Evolutionary conservation across 2,329 filamentous ascomycete species (phyloP), one percentile per base, ranked within the genome.

Genomic region (Diaporthe velutina): DNA sequence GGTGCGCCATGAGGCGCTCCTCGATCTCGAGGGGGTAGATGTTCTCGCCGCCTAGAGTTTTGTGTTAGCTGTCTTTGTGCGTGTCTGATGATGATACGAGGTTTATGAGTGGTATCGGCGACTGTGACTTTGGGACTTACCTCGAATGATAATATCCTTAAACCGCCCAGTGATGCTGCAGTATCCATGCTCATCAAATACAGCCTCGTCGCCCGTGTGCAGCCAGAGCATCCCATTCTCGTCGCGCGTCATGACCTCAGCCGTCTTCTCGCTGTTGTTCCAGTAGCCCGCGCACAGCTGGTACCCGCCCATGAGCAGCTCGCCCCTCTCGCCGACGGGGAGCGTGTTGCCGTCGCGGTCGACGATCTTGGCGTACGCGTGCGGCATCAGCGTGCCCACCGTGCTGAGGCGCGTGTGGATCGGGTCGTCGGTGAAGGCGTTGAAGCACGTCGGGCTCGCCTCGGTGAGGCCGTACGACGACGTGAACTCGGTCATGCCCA

Each of bases 111-210:
- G 42, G 33, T 15, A 50, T 66, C 4, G 9, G 13, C 4, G 45
- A 4, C 10, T 9, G 30, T 7, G 13, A 9, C 7, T 10, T 7
- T 22, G 13, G 15, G 38, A 73, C 84, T 71, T 79, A 87, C 91
- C 93, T 79, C 93, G 86, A 75, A 95, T 95, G 74, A 95, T 94
- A 48, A 95, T 94, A 75, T 95, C 93, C 84, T 95, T 95, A 84
- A 94, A 94, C 28, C 93, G 86, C 0, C 93, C 93, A 0, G 93
- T 95, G 78, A 95, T 95, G 9, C 86, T 88, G 78, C 93, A 94
- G 80, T 94, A 94, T 0, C 93, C 93, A 12, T 90, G 83, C 45
- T 91, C 89, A 74, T 95, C 93, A 74, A 92, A 90, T 9, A 92
- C 86, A 45, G 94, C 89, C 76, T 94, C 88, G 79, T 96, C 93